Base-by-base conservation (phyloP, 495 filamentous ascomycete genomes). In the Hypoxylon rickii region DNA sequence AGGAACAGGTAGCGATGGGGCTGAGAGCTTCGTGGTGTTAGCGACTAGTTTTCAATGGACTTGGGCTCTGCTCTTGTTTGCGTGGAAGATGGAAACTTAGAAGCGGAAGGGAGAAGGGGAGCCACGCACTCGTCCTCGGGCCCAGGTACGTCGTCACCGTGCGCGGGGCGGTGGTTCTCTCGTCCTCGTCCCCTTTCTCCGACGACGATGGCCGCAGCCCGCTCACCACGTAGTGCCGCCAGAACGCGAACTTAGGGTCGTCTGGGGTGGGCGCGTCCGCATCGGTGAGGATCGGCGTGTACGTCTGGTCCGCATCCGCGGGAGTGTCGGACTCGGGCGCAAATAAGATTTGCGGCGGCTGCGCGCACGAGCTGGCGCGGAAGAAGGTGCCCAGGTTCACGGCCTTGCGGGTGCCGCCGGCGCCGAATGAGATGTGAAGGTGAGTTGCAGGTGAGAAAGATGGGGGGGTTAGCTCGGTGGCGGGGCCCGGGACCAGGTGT, bases 231-330 rank as follows among this genome's bases (percentile, higher is more conserved):
- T 51, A 68, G 18, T 68, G 65, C 8, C 65, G 33, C 65, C 65
- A 68, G n/a, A 64, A 68, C 0, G 65, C 65, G 13, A 64, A 68
- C 38, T 68, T n/a, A 11, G 58, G 63, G 12, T 68, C 65, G 19
- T 68, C 65, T 16, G 65, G 65, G 2, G 63, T 68, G 2, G 65
- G 65, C 3, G 65, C 65, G 16, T 68, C 65, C 3, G 66, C 63
- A 22, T 68, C 66, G 20, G 59, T 44, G 20, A 68, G 38, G 31
- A 68, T 49, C 8, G 66, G 26, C 18, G 37, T 24, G 34, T 68
- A 68, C 22, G 55, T 46, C 3, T 55, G 44, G 7, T 43, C 52
- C 15, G 34, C 26, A 11, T 24, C 7, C 15, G 31, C 19, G 2
- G 44, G 44, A 12, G 24, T 17, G 17, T 41, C 52, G 8, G 37